A percentile compares a stretch with the other conserved stretches of the same genome.
phyloP scores from a whole-genome alignment of 2,329 filamentous ascomycete genomes.

The Pleurostoma richardsiae region DNA sequence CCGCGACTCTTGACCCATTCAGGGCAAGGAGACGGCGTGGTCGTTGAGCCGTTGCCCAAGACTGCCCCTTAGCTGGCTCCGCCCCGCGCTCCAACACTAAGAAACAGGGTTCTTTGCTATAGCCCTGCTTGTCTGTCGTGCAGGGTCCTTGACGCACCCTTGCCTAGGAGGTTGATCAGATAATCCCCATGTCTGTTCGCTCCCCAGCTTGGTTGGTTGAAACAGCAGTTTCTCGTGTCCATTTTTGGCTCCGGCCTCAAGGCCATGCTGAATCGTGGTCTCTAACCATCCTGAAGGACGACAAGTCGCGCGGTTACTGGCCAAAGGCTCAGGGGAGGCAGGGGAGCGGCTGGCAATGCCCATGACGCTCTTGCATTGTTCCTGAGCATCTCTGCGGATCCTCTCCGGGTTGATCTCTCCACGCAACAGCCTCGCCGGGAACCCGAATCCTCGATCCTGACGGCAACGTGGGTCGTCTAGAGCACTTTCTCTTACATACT shows the following conservation, averaged over 20 bases:
- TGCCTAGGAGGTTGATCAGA: constrained; percentile 14
- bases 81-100: background rate
- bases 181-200: constrained; percentile 5
- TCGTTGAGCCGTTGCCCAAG: too few relatives aligned
- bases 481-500: background rate
- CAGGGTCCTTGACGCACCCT: background rate
- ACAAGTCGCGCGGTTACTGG: too few relatives aligned
- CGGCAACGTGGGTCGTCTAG: background rate
- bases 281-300: too few relatives aligned
- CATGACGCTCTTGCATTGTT: too few relatives aligned
- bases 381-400: too few relatives aligned
- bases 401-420: too few relatives aligned
- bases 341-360: too few relatives aligned
- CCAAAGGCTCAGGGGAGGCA: too few relatives aligned
- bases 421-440: too few relatives aligned
- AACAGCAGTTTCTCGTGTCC: constrained; percentile 39
- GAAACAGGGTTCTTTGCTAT: background rate
- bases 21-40: too few relatives aligned
- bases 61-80: background rate
- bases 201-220: constrained; percentile 26
- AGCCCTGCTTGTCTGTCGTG: background rate
- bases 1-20: too few relatives aligned
- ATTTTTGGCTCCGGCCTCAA: constrained; percentile 25
- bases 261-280: background rate
- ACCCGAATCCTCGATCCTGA: too few relatives aligned